A percentile compares a stretch with the other conserved stretches of the same genome.
These are phyloP conservation scores for Fusarium sp. DNA, from an alignment of 2,329 filamentous ascomycete genomes.

Conservation along the genomic window DNA sequence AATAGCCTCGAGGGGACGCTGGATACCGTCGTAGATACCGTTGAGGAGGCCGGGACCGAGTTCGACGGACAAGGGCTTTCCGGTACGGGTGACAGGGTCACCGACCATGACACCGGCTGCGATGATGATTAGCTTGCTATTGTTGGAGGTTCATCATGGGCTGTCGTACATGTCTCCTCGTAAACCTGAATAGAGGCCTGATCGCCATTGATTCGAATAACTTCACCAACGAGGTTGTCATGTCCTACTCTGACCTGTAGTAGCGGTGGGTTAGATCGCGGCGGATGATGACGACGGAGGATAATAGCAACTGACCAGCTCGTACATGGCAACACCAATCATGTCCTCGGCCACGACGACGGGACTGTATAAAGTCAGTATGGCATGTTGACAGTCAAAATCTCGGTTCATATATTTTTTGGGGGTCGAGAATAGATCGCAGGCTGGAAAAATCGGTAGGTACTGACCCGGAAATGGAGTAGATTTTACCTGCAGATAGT, in stretches of 20 bases:
- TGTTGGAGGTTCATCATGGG: conserved; percentile 4
- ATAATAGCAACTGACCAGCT: conserved; percentile 74
- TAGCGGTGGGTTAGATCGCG: conserved; percentile 23
- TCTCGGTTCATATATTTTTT: conserved; percentile 9
- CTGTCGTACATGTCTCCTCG: conserved; percentile 88
- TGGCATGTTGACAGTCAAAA: conserved; percentile 4
- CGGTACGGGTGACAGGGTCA: conserved; percentile 89
- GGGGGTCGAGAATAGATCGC: conserved; percentile 2
- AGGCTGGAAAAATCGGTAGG: conserved; percentile 2
- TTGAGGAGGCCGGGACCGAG: conserved; percentile 97
- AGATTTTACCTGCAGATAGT: conserved; percentile 66
- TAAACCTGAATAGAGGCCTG: conserved; percentile 99
- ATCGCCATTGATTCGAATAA: conserved; percentile 96
- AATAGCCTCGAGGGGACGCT: conserved; percentile 91
- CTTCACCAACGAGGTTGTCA: conserved; percentile 92
- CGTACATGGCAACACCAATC: conserved; percentile 99
- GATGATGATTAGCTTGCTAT: conserved; percentile 31
- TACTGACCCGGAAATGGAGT: conserved; percentile 71
- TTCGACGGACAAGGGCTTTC: conserved; percentile 97
- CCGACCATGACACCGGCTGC: conserved; percentile 93
- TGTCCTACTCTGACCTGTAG: conserved; percentile 87
- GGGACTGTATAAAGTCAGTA: conserved; percentile 67
- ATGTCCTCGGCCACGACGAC: conserved; percentile 98
- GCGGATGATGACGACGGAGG: conserved; percentile 3
- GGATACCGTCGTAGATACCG: conserved; percentile 99